Evolutionary conservation across 352 stramenopile species (phyloP).

Genomic region (Phytophthora tentaculata): DNA sequence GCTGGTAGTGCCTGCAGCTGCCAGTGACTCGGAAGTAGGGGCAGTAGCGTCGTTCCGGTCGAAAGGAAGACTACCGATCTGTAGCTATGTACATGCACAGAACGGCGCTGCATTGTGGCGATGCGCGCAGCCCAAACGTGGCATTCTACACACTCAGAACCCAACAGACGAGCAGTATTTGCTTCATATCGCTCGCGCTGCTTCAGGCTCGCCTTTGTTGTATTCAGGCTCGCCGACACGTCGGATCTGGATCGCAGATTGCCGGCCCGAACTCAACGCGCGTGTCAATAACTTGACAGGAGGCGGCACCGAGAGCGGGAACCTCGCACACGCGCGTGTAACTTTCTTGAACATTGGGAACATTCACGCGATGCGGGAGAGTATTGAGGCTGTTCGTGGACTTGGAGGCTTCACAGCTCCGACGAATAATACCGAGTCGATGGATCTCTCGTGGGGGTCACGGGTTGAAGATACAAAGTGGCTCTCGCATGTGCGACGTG

Average conservation of each 20-base stretch:
- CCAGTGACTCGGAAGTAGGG: conserved; percentile 68
- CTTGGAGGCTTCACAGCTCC: conserved; percentile 49
- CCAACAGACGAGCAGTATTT: conserved; percentile 79
- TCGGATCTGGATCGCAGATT: conserved; percentile 91
- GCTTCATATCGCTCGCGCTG: conserved; percentile 51
- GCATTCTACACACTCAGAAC: conserved; percentile 82
- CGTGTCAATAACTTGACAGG: conserved; percentile 91
- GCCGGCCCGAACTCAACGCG: conserved; percentile 89
- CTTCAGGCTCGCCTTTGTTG: conserved; percentile 16
- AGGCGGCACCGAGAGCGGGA: conserved; percentile 89
- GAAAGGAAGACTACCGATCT: conserved; percentile 84
- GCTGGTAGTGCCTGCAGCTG: conserved; percentile 71
- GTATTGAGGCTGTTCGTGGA: conserved; percentile 67
- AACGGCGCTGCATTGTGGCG: conserved; percentile 83
- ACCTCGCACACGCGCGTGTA: conserved; percentile 72
- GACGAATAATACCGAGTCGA: conserved; percentile 47
- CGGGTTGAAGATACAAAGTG: conserved; percentile 85
- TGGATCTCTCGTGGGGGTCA: conserved; percentile 65
- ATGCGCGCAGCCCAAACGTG: conserved; percentile 87
- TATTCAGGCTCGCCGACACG: conserved; percentile 35
- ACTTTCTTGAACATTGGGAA: conserved; percentile 93
- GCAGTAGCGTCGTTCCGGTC: conserved; percentile 83
- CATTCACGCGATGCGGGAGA: conserved; percentile 94
- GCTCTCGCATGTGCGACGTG: conserved; percentile 73
- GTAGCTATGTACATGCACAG: conserved; percentile 74